Conservation (phyloP, 2,329 filamentous ascomycete genomes). For the Teratosphaeria viscida region DNA sequence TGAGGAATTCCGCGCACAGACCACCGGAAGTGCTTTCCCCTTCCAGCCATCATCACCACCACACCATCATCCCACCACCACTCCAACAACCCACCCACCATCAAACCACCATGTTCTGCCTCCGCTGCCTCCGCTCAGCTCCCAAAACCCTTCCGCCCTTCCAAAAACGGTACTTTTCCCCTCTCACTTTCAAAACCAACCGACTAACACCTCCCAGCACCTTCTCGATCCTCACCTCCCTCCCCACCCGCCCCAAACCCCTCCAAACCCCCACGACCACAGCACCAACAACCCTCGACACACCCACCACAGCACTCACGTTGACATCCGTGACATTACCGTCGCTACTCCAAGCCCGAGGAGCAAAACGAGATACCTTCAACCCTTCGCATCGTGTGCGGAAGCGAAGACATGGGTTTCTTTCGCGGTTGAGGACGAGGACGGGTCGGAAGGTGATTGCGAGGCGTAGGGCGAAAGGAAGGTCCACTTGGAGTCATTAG, state of each 20-base stretch:
- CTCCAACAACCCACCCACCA: background rate
- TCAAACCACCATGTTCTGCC: conserved; percentile 9
- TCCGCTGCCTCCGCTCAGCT: conserved; percentile 8
- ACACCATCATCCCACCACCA: background rate
- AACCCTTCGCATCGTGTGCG: conserved; percentile 49
- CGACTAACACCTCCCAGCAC: conserved; percentile 4
- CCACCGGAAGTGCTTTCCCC: background rate
- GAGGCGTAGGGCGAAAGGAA: conserved; percentile 44
- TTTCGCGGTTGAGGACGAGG: conserved; percentile 42
- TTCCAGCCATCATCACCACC: background rate
- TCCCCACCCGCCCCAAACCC: conserved; percentile 4
- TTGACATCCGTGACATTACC: conserved; percentile 10
- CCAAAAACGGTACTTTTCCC: background rate
- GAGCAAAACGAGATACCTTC: conserved; percentile 44
- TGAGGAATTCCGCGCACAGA: background rate
- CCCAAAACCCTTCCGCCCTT: conserved; percentile 1
- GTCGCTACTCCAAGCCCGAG: conserved; percentile 30
- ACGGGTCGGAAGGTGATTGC: conserved; percentile 45
- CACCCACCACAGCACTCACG: conserved; percentile 5
- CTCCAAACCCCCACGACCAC: background rate
- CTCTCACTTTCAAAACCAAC: background rate
- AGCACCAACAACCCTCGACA: conserved; percentile 2
- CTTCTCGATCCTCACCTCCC: conserved; percentile 8
- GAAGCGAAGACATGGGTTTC: conserved; percentile 52
- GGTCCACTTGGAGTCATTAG: conserved; percentile 43